A percentile compares a stretch with the other conserved stretches of the same genome.
phyloP scores from a whole-genome alignment of 139 green algal genomes.

The Chlorella sp. region DNA sequence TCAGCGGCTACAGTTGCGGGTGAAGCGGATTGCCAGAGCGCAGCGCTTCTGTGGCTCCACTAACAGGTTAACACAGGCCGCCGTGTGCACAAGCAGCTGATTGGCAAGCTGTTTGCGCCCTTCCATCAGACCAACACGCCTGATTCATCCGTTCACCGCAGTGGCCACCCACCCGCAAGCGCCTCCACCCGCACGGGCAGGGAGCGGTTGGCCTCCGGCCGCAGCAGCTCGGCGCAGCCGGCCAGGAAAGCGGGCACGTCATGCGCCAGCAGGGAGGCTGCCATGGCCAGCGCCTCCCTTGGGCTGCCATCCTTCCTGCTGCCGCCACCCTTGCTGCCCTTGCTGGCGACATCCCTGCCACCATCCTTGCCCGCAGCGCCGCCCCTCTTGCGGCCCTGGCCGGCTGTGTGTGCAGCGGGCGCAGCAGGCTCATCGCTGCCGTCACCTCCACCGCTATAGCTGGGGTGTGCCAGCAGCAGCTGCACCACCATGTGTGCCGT shows the following conservation, averaged over 20 bases:
- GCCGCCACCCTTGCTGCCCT: neutral
- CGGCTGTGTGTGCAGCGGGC: neutral
- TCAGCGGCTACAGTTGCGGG: too few species aligned
- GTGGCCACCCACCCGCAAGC: conserved; percentile 27
- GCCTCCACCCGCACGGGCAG: conserved; percentile 27
- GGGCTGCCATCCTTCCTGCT: neutral
- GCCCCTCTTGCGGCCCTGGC: neutral
- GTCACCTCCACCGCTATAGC: neutral
- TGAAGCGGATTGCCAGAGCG: too few species aligned
- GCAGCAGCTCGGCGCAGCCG: conserved; percentile 39
- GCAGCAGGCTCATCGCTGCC: neutral
- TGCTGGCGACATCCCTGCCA: neutral
- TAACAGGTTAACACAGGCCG: too few species aligned
- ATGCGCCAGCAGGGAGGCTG: conserved; percentile 10
- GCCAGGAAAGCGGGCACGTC: conserved; percentile 20
- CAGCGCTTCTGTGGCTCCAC: too few species aligned
- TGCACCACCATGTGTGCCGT: conserved; percentile 38
- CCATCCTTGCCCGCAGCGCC: neutral
- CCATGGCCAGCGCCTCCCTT: neutral
- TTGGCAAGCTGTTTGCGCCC: too few species aligned
- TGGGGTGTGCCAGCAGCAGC: conserved; percentile 14
- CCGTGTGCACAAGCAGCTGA: too few species aligned
- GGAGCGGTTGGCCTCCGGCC: neutral
- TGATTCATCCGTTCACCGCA: too few species aligned
- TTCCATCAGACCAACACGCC: too few species aligned